Evolutionary conservation across 129 eudicot genomes (phyloP), one percentile per base, ranked within the genome.

Genomic region (Flaveria sonorensis): DNA sequence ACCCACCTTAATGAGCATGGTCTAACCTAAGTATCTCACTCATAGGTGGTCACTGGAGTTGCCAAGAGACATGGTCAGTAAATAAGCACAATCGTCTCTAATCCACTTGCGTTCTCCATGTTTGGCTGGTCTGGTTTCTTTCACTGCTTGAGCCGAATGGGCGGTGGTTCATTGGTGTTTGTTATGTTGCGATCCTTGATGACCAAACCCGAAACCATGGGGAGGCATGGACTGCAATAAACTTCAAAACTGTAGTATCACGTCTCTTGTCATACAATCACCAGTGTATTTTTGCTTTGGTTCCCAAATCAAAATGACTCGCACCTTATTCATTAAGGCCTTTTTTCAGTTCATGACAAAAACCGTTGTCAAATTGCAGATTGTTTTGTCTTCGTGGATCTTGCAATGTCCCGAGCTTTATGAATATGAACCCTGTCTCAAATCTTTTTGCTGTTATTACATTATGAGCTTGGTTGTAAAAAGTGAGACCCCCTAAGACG

Each of bases 31-130:
- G 43, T 28, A 6, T 75, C 63, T 26, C 9, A n/a, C 40, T 32
- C 28, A 62, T 75, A 75, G 79, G 79, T 18, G 80, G 51, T 63
- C 18, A 67, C 32, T 76, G 65, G 73, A 65, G 51, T 65, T 18
- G 39, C 65, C 23, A 28, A 74, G 60, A 70, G 61, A 52, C 47
- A 64, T 66, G 80, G 16, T 56, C 36, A 2, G 68, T 77, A 68
- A 77, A 77, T 68, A 68, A 68, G 68, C 74, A 77, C 68, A 45
- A 42, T 23, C 19, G 55, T 39, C 68, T 32, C 65, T 67, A 42
- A 67, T 76, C 74, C 0, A 23, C 42, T 76, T 51, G 61, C 61
- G 32, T 48, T 73, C 68, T 76, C 64, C 50, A 30, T 75, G 79
- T 30, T 72, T n/a, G 50, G 46, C 16, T n/a, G 1, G 28, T 24